Percentiles rank a stretch among this genome's conserved stretches.
phyloP scores from a whole-genome alignment of 2,329 filamentous ascomycete species.

The Graphilbum fragrans region DNA sequence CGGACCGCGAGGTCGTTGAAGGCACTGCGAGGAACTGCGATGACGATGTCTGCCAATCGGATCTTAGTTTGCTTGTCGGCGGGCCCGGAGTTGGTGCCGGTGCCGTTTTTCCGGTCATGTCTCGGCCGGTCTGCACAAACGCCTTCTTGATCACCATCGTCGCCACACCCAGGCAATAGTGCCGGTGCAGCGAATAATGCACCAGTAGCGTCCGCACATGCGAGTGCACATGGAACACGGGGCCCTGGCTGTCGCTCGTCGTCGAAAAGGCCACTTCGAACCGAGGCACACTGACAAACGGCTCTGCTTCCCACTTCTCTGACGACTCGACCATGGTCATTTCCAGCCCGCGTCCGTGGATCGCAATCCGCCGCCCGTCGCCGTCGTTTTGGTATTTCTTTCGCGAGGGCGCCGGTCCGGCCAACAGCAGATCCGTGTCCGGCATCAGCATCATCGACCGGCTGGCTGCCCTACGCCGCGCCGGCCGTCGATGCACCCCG shows the following conservation, averaged over 20 bases:
- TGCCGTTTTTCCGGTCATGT: constrained; percentile 14
- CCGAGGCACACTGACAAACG: constrained; percentile 74
- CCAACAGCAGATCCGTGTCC: constrained; percentile 50
- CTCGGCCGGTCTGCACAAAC: constrained; percentile 42
- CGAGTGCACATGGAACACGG: constrained; percentile 77
- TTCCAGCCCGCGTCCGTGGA: constrained; percentile 76
- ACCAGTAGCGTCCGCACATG: constrained; percentile 66
- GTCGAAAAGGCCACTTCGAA: constrained; percentile 83
- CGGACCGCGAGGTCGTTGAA: not conserved
- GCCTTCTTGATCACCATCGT: constrained; percentile 61
- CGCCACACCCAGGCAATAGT: constrained; percentile 81
- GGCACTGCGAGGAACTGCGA: not conserved
- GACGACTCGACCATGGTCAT: constrained; percentile 81
- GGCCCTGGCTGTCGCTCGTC: constrained; percentile 73
- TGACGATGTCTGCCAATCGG: too few species aligned
- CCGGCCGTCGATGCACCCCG: constrained; percentile 41
- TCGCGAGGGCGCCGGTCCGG: constrained; percentile 37
- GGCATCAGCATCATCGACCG: constrained; percentile 52
- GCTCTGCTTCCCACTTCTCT: constrained; percentile 72
- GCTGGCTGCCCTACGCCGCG: constrained; percentile 63
- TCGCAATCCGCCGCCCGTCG: constrained; percentile 70
- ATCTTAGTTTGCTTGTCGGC: too few species aligned
- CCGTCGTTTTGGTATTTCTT: constrained; percentile 44
- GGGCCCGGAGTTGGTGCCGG: not conserved
- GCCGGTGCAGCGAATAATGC: constrained; percentile 86